A percentile compares a stretch with the other conserved stretches of the same genome.
phyloP scores from a whole-genome alignment of 1,284 basidiomycete genomes.

The Mycosarcoma mackinlayi region DNA sequence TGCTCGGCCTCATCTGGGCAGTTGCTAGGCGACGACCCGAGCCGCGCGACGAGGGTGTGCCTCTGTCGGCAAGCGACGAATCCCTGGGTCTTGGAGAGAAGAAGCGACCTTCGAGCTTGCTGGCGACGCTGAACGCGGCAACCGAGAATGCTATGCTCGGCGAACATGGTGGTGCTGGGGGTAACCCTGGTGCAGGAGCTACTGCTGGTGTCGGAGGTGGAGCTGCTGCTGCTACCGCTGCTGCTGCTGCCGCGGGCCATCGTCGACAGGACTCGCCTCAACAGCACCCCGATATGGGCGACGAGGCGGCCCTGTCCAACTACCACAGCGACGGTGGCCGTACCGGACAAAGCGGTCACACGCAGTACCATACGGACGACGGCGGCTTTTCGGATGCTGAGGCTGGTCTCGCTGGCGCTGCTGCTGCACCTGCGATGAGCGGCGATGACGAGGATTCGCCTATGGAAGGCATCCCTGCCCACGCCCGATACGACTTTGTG shows the following conservation, averaged over 20 bases:
- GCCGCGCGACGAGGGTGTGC: constrained; percentile 42
- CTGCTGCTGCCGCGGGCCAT: constrained; percentile 40
- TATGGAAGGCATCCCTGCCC: constrained; percentile 57
- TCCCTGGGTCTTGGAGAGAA: constrained; percentile 53
- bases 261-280: constrained; percentile 71
- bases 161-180: constrained; percentile 74
- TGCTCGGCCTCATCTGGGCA: constrained; percentile 89
- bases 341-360: constrained; percentile 36
- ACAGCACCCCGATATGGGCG: constrained; percentile 45
- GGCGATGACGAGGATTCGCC: constrained; percentile 44
- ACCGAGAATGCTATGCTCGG: constrained; percentile 87
- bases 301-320: constrained; percentile 68
- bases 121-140: constrained; percentile 69
- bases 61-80: constrained; percentile 52
- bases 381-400: constrained; percentile 35
- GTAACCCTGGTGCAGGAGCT: constrained; percentile 10
- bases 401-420: constrained; percentile 53
- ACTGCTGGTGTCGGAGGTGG: too few relatives aligned
- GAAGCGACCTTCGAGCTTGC: constrained; percentile 56
- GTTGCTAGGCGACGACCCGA: constrained; percentile 76
- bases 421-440: constrained; percentile 72
- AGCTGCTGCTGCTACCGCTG: constrained; percentile 49
- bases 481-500: constrained; percentile 61
- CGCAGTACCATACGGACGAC: constrained; percentile 68
- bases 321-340: constrained; percentile 56